Evolutionary conservation across 2,329 filamentous ascomycete species (phyloP), one percentile per base, ranked within the genome.

Genomic region (Cladosporium sp.): DNA sequence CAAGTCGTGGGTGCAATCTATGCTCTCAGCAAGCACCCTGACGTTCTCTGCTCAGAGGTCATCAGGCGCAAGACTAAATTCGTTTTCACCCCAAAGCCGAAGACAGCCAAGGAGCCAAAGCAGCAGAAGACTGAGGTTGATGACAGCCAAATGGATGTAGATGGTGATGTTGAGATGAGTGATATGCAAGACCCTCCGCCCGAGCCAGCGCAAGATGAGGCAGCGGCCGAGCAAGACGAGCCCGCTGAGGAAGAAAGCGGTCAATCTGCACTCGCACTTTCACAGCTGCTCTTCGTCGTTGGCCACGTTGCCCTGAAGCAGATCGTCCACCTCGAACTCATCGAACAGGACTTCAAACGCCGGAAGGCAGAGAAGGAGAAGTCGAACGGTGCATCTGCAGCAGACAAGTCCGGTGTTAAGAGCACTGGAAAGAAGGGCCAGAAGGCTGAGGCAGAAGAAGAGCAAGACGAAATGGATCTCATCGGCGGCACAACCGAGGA

Each of bases 261-360:
- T 1, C 52, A 55, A 12, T 61, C 66, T 7, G 86, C 90, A 1
- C 81, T 91, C 47, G 86, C 84, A 0, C 79, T 99, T 1, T 96
- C 94, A 0, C 94, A 97, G 68, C 81, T 99, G 1, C 80, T 99
- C 0, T 97, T 97, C 70, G 88, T 96, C 35, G 93, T 97, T 28
- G 94, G 94, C 0, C 94, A 99, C 69, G 89, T 97, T 48, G 94
- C 94, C 13, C 94, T 99, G 70, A 99, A 99, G 76, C 95, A 99
- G 71, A 99, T 99, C 65, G 95, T 99, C 0, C 94, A 99, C 71
- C 83, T 99, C 10, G 94, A 99, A 68, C 81, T 97, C n/a, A 96
- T 92, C 71, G 94, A 99, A 70, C 85, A 94, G 50, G 94, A 99
- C 73, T 99, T 99, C 75, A 99, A 99, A 78, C 89, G 93, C 55